These are phyloP conservation scores for Tieghemostelium lacteum DNA, from an alignment of 78 protist genomes.

Conservation along the genomic window DNA sequence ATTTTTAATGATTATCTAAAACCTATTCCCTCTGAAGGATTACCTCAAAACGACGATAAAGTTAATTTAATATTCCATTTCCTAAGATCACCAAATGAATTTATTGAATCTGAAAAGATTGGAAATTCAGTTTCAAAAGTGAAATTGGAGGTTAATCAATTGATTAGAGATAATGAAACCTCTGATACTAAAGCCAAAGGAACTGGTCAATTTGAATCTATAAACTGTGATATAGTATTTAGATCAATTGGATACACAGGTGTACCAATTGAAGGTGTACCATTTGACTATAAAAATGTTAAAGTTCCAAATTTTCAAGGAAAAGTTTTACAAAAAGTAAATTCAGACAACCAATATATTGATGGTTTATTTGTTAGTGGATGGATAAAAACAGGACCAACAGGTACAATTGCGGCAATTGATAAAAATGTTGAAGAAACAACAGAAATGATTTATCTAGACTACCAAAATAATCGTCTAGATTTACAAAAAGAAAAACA, in stretches of 20 bases:
- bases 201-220: slow-evolving; percentile 6
- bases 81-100: slow-evolving; percentile 61
- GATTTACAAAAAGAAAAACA: not conserved
- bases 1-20: slow-evolving; percentile 52
- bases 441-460: slow-evolving; percentile 13
- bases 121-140: not conserved
- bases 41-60: not conserved
- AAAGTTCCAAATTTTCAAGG: slow-evolving; percentile 47
- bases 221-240: slow-evolving; percentile 28
- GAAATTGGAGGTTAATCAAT: slow-evolving; percentile 19
- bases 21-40: slow-evolving; percentile 2
- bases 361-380: slow-evolving; percentile 77
- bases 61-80: slow-evolving; percentile 67
- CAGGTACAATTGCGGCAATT: slow-evolving; percentile 55
- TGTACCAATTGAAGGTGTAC: slow-evolving; percentile 29
- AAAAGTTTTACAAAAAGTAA: slow-evolving; percentile 11
- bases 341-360: not conserved
- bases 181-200: slow-evolving; percentile 10
- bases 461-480: slow-evolving; percentile 7
- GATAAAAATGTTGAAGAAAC: slow-evolving; percentile 57
- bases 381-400: slow-evolving; percentile 76
- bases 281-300: slow-evolving; percentile 59
- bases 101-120: not conserved
- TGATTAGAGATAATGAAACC: slow-evolving; percentile 9
- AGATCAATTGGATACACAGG: slow-evolving; percentile 76